Conservation (phyloP, 768 basidiomycete genomes). For the Auricularia auricula-judae region DNA sequence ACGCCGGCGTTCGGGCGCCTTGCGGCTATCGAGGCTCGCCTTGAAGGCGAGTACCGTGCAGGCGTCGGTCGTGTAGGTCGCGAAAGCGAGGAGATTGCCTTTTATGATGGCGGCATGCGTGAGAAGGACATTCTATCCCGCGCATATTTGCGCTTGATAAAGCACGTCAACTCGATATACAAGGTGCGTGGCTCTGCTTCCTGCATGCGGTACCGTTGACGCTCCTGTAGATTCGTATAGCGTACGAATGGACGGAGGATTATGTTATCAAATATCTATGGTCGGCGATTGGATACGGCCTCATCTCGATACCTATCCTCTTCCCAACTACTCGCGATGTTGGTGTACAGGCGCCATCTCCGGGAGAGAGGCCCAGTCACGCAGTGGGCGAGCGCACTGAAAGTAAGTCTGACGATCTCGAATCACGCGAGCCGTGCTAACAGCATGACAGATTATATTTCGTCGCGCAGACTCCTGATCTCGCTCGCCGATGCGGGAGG, state of each 20-base stretch:
- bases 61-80: conserved; percentile 79
- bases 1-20: conserved; percentile 90
- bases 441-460: conserved; percentile 61
- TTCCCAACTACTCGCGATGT: conserved; percentile 45
- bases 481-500: conserved; percentile 97
- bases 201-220: not conserved
- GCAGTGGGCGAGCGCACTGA: conserved; percentile 41
- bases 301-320: conserved; percentile 85
- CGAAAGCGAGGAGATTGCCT: conserved; percentile 93
- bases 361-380: conserved; percentile 3
- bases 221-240: conserved; percentile 60
- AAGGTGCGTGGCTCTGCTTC: conserved; percentile 36
- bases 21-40: conserved; percentile 74
- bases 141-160: conserved; percentile 71
- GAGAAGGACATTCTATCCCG: conserved; percentile 73
- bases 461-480: conserved; percentile 79
- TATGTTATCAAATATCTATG: conserved; percentile 94
- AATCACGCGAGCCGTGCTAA: not conserved
- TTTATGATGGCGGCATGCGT: conserved; percentile 80
- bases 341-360: conserved; percentile 8
- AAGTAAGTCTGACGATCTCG: conserved; percentile 20
- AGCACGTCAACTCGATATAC: conserved; percentile 86
- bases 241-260: conserved; percentile 93
- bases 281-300: conserved; percentile 84
- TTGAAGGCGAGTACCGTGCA: conserved; percentile 85